Evolutionary conservation across 768 basidiomycete genomes (phyloP), one percentile per base, ranked within the genome.

Genomic region (Lactarius hengduanensis): DNA sequence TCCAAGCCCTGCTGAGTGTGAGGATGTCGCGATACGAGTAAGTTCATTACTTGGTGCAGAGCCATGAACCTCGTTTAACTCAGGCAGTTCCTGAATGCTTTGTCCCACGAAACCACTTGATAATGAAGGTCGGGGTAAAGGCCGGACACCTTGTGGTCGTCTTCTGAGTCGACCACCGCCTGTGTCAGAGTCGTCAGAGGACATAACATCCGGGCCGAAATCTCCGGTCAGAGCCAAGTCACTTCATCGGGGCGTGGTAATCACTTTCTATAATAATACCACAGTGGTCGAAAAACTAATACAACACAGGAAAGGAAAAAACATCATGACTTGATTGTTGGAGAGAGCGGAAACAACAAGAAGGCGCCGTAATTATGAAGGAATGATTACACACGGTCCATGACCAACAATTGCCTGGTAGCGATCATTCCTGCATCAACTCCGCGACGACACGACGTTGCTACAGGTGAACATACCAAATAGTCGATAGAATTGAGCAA

Each of bases 401-500:
- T 54, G 45, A 45, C 34, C 41, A 50, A 32, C 22, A 59, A 43
- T 41, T 32, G 32, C 59, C 41, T 61, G 26, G 50, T 26, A 26
- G 22, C 22, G 47, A 50, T 57, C 15, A 40, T 57, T 28, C 41
- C 16, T 26, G 32, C 9, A 30, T 63, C 11, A 57, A 53, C 57
- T 34, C 36, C 43, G 41, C 43, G 45, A 11, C 34, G 18, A 43
- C 47, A 57, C 30, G n/a, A 20, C 18, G 11, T 20, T 11, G 28
- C 10, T 15, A 34, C 61, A 63, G 34, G 26, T 16, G 30, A 41
- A 55, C 53, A 38, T 55, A 60, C 62, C 66, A 67, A 34, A 67
- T 67, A 59, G 54, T 34, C 58, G 20, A 62, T 69, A 69, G 65
- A 62, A 69, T 67, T 69, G 68, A 69, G 68, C 68, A 69, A 62